Conservation (phyloP, 192 early-diverging fungal species). For the Backusella morwellensis region DNA sequence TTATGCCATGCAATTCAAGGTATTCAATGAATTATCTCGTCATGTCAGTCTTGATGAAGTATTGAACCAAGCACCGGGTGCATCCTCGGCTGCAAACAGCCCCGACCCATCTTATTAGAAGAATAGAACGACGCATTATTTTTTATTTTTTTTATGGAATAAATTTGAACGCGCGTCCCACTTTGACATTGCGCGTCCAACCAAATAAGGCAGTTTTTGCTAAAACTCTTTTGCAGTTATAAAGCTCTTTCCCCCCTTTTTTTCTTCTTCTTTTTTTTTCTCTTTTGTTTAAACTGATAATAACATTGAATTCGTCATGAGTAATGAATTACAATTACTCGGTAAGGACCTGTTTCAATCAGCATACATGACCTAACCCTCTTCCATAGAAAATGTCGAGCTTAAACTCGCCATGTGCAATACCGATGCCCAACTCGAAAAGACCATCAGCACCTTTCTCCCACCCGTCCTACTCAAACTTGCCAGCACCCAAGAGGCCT, state of each 20-base stretch:
- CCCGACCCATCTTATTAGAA: background rate
- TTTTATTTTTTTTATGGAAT: background rate
- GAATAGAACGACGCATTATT: too few relatives aligned
- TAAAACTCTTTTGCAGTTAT: background rate
- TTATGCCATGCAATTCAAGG: constrained; percentile 25
- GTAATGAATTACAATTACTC: constrained; percentile 30
- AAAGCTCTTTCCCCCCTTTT: background rate
- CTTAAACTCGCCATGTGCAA: constrained; percentile 71
- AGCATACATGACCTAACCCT: too few relatives aligned
- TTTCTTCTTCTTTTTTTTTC: background rate
- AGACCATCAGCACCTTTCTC: constrained; percentile 58
- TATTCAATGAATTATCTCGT: constrained; percentile 50
- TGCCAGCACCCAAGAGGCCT: constrained; percentile 40
- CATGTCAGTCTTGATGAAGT: constrained; percentile 59
- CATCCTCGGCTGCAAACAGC: constrained; percentile 8
- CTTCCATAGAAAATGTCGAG: constrained; percentile 69
- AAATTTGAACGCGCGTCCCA: background rate
- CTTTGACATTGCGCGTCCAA: background rate
- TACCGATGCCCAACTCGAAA: constrained; percentile 63
- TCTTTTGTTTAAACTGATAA: background rate
- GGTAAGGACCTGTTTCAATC: constrained; percentile 10
- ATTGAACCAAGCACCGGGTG: constrained; percentile 25
- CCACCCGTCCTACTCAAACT: constrained; percentile 72
- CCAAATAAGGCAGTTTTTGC: background rate
- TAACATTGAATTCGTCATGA: background rate